phyloP scores from a whole-genome alignment of 2,329 filamentous ascomycete species.

The Talaromyces amestolkiae region DNA sequence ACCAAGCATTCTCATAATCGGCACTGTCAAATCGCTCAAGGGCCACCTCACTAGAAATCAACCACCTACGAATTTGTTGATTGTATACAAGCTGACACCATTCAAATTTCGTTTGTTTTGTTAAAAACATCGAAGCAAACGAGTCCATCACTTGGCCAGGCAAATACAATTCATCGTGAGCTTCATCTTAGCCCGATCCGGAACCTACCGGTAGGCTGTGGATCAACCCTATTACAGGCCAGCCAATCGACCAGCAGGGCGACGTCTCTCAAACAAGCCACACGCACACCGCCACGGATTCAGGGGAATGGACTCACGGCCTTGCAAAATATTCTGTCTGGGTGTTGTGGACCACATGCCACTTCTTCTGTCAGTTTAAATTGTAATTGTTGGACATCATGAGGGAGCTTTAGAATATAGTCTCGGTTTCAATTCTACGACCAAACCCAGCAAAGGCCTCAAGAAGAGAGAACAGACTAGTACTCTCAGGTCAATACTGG shows the following conservation, averaged over 20 bases:
- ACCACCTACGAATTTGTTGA: no score
- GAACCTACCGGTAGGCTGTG: neutral
- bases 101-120: neutral
- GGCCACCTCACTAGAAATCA: no score
- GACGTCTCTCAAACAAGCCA: neutral
- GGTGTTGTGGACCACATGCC: neutral
- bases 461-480: neutral
- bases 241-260: neutral
- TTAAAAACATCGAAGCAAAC: neutral
- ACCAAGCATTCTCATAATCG: no score
- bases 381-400: neutral
- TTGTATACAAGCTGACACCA: no score
- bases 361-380: neutral
- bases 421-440: neutral
- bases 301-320: neutral
- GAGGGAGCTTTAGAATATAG: neutral
- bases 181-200: conserved; percentile 7
- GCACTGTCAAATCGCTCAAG: no score
- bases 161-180: neutral
- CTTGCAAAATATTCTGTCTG: neutral
- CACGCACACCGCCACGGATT: conserved; percentile 5
- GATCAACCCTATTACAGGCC: neutral
- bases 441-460: neutral
- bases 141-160: neutral
- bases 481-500: neutral